A percentile compares a stretch with the other conserved stretches of the same genome.
Conservation (phyloP, 1,284 basidiomycete genomes). For the Irpex lacteus region DNA sequence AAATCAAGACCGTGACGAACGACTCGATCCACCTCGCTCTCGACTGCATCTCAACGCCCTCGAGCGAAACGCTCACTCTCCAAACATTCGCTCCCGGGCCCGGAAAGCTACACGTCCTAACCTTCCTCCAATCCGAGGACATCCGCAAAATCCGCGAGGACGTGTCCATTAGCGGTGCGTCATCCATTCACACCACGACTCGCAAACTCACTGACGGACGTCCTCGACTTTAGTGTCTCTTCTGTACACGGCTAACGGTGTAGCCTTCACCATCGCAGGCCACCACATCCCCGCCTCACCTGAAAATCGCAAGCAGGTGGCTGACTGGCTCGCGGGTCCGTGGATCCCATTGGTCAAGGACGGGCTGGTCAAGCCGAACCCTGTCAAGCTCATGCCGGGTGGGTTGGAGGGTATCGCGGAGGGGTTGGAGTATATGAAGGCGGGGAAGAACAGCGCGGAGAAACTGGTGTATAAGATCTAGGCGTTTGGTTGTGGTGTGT, state of each 20-base stretch:
- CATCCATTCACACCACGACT: neutral
- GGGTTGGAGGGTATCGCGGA: constrained; percentile 19
- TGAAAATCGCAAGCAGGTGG: constrained; percentile 22
- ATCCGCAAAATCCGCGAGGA: constrained; percentile 12
- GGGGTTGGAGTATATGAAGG: constrained; percentile 20
- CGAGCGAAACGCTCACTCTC: constrained; percentile 15
- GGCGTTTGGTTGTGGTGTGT: neutral
- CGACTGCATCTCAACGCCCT: constrained; percentile 20
- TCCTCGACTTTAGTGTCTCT: constrained; percentile 8
- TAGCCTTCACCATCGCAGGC: constrained; percentile 9
- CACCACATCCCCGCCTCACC: constrained; percentile 12
- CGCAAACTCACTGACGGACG: neutral
- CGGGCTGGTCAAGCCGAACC: constrained; percentile 20
- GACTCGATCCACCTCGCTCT: constrained; percentile 21
- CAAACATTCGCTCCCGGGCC: constrained; percentile 15
- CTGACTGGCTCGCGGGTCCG: constrained; percentile 14
- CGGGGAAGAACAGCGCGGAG: constrained; percentile 23
- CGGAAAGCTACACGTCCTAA: constrained; percentile 18
- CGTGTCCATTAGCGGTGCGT: constrained; percentile 15
- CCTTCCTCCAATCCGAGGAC: constrained; percentile 8
- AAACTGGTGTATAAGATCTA: constrained; percentile 21
- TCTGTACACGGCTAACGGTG: constrained; percentile 20
- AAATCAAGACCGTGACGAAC: constrained; percentile 23
- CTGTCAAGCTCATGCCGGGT: constrained; percentile 20
- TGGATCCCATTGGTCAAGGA: constrained; percentile 15